A percentile compares a stretch with the other conserved stretches of the same genome.
phyloP scores from a whole-genome alignment of 768 basidiomycete genomes.

The Auricularia sp. region DNA sequence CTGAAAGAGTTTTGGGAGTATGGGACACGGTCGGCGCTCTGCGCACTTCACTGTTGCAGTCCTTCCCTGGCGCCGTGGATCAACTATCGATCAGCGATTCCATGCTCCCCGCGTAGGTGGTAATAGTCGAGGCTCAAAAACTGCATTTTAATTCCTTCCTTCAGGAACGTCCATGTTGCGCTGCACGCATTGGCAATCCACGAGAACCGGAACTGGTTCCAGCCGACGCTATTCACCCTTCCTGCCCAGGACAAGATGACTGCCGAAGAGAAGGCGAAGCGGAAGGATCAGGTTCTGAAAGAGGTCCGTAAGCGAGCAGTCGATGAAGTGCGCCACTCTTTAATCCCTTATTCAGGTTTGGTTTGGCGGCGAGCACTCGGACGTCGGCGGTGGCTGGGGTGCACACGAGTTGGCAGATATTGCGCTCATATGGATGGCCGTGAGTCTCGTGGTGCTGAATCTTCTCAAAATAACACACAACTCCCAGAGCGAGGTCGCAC shows the following conservation, averaged over 20 bases:
- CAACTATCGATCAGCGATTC: not conserved
- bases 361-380: slow-evolving; percentile 19
- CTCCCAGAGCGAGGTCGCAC: not conserved
- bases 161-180: slow-evolving; percentile 11
- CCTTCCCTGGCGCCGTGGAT: slow-evolving; percentile 4
- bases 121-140: not conserved
- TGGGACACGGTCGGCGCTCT: slow-evolving; percentile 18
- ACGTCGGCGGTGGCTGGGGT: slow-evolving; percentile 13
- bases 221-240: slow-evolving; percentile 14
- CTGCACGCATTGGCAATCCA: slow-evolving; percentile 21
- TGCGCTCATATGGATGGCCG: slow-evolving; percentile 18
- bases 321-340: too few species aligned
- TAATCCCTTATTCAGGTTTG: slow-evolving; percentile 12
- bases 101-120: not conserved
- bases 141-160: slow-evolving; percentile 7
- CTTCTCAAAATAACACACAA: not conserved
- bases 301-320: not conserved
- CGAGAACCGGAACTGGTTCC: slow-evolving; percentile 18
- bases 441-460: not conserved
- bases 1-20: slow-evolving; percentile 7
- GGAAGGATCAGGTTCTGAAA: slow-evolving; percentile 5
- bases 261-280: not conserved
- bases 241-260: slow-evolving; percentile 2
- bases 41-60: slow-evolving; percentile 4
- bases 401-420: slow-evolving; percentile 12